These are phyloP conservation scores for Cladophialophora immunda DNA, from an alignment of 2,329 filamentous ascomycete genomes.

Conservation along the genomic window DNA sequence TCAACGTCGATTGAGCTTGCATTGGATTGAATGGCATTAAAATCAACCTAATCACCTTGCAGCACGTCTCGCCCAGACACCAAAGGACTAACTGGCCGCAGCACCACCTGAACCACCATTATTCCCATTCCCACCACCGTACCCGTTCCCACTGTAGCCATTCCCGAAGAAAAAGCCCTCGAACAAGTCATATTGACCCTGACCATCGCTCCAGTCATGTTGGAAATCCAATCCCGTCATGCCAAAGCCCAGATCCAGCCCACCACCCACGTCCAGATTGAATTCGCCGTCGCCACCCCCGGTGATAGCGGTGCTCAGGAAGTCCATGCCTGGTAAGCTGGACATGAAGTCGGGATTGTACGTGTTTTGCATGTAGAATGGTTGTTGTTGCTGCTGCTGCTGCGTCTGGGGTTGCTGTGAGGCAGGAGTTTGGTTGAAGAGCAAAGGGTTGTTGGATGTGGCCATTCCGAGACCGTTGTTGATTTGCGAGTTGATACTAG, in stretches of 20 bases:
- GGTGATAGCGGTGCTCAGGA: constrained; percentile 35
- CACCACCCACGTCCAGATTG: constrained; percentile 46
- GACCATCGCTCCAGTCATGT: constrained; percentile 59
- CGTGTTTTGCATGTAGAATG: constrained; percentile 37
- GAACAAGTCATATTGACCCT: constrained; percentile 57
- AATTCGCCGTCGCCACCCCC: constrained; percentile 42
- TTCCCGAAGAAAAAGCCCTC: constrained; percentile 66
- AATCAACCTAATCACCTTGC: neutral
- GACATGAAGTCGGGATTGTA: constrained; percentile 43
- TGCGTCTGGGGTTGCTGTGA: constrained; percentile 8
- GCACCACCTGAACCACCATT: neutral
- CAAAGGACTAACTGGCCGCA: neutral
- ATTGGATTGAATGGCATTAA: too few relatives aligned
- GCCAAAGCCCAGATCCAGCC: constrained; percentile 48
- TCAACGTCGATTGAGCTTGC: too few relatives aligned
- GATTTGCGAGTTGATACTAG: constrained; percentile 35
- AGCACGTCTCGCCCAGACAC: neutral
- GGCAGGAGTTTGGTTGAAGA: constrained; percentile 20
- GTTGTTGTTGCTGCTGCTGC: constrained; percentile 16
- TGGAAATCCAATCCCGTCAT: constrained; percentile 48
- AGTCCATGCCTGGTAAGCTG: constrained; percentile 40
- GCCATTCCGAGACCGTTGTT: constrained; percentile 29
- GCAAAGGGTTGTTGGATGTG: constrained; percentile 14
- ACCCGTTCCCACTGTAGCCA: constrained; percentile 24
- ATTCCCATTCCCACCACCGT: constrained; percentile 11